Conservation (phyloP, 106 monocot species). For the Phalaenopsis equestris region DNA sequence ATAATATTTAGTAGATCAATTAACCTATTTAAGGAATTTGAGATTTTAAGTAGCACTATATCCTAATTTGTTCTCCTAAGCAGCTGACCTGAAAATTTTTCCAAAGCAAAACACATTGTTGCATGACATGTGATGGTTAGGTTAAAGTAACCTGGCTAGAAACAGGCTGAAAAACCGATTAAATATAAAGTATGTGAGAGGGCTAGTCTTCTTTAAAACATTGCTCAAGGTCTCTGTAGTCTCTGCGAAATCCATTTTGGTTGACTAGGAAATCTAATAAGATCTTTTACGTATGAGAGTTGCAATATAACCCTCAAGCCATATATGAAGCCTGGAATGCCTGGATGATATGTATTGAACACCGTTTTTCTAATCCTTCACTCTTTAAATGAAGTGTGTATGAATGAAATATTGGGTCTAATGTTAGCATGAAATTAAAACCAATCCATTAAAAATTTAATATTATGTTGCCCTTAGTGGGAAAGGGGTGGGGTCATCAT, state of each 20-base stretch:
- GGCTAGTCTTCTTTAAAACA: neutral
- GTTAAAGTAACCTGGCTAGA: neutral
- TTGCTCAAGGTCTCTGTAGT: neutral
- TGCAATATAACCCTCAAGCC: neutral
- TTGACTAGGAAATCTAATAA: neutral
- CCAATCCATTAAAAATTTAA: neutral
- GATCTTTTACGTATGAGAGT: neutral
- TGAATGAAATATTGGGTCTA: neutral
- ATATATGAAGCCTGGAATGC: neutral
- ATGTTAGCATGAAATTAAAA: neutral
- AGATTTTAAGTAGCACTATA: neutral
- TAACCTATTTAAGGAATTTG: neutral
- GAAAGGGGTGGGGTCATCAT: neutral
- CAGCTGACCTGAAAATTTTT: neutral
- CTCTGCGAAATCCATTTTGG: neutral
- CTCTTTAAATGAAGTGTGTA: neutral
- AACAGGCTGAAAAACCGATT: neutral
- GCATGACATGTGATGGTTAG: neutral
- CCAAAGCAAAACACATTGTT: neutral
- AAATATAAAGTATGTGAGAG: neutral
- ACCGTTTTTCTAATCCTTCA: neutral
- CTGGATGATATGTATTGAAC: neutral
- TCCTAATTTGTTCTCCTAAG: neutral
- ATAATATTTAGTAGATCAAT: neutral
- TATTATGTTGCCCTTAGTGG: neutral